Base-by-base conservation (phyloP, 345 rosid genomes). In the Isatis tinctoria region DNA sequence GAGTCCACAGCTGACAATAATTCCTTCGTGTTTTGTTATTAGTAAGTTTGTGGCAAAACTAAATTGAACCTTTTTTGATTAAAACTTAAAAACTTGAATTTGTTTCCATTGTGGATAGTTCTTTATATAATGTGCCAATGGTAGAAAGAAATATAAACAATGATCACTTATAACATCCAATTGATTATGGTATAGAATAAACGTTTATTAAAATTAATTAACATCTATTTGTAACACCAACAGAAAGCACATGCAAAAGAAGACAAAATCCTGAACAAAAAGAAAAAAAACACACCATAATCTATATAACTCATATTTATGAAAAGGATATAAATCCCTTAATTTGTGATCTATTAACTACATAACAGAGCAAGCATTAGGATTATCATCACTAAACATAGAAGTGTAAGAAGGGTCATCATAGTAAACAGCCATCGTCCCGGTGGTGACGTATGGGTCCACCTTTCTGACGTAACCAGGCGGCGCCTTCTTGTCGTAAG, bases 401-500 rank as follows among this genome's bases (percentile, higher is more conserved):
- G 84, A 68, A 20, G 79, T 67, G 48, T 91, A 91, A 26, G 93
- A 91, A 63, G 75, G 80, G 18, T 76, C 75, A 62, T 87, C 92
- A 51, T 88, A 84, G 61, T 83, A 68, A 68, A 70, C 79, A 18
- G 85, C 64, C 28, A 84, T 82, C 3, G 83, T 68, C 13, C 72
- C 88, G 7, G 65, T 79, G 16, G 67, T 59, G 24, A 75, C 74
- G 8, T 72, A 71, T 75, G 72, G 78, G 8, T 95, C 99, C 0
- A 88, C 79, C 11, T 64, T 95, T 84, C 98, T 86, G 30, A 95
- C 99, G 67, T 83, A 83, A 48, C 99, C 98, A 47, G 98, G 90
- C 16, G 99, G 99, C 6, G 99, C 99, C 65, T 80, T 91, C 89
- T 95, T 95, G 91, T 95, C 97, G 66, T 95, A 92, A 67, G 93